Base-by-base conservation (phyloP, 306 rosid species). In the Senna siamea region DNA sequence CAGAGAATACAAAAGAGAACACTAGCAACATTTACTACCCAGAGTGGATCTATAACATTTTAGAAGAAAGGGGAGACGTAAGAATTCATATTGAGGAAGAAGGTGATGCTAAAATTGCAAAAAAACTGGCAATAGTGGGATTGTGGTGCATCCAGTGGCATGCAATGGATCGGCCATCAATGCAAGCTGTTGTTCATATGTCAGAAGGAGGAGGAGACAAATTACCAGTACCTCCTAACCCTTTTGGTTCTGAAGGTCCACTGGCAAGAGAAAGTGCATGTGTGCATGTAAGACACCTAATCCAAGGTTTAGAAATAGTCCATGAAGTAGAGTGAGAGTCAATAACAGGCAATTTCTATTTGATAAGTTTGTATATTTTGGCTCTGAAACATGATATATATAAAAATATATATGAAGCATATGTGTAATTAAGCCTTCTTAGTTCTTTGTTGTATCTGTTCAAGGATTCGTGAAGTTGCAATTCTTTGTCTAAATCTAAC, bases 141-240 rank as follows among this genome's bases (percentile, higher is more conserved):
- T 59, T 79, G 5, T 40, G 76, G 44, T 67, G 79, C 53, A 74
- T 79, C 26, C 79, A 79, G n/a, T 73, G 83, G 79, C 75, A 79
- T 41, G 50, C 76, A 3, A 15, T 51, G 75, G 66, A 79, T 60
- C 22, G 79, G 15, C 76, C 79, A 10, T 79, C 83, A 7, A 73
- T 79, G 79, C 69, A 79, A 35, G 15, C 6, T n/a, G 74, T 66
- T 53, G 57, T 66, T 46, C 76, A 67, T n/a, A 73, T 73, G 83
- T 41, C 66, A 15, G 79, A 79, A 51, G 79, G 70, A 48, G 59
- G 48, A 2, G 32, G 9, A 6, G 61, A 68, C 6, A 67, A 5
- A 34, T 6, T 70, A 32, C 44, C 17, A 6, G 19, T 58, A 15
- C 83, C 83, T 35, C 79, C 83, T 12, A 66, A 73, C 41, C 75